phyloP scores from a whole-genome alignment of 768 basidiomycete species.

The Trametes cubensis region DNA sequence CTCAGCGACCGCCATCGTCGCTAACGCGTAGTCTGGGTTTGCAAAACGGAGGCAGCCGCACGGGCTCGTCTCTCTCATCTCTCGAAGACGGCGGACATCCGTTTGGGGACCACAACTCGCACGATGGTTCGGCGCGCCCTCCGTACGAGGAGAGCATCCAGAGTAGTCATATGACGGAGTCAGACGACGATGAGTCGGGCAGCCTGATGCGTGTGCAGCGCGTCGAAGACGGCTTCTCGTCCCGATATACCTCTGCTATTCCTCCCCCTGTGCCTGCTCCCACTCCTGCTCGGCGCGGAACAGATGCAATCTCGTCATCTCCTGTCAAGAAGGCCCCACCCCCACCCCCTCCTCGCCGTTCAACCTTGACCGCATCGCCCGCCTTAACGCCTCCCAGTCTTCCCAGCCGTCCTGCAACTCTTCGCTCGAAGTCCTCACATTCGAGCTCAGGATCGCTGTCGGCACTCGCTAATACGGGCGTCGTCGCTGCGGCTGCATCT shows the following conservation, averaged over 20 bases:
- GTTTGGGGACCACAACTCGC: conserved; percentile 44
- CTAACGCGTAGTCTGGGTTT: conserved; percentile 15
- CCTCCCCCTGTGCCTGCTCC: conserved; percentile 3
- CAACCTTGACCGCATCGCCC: conserved; percentile 19
- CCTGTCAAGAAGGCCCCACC: conserved; percentile 33
- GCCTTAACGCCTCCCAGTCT: conserved; percentile 19
- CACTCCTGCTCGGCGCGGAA: conserved; percentile 14
- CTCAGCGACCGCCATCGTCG: conserved; percentile 28
- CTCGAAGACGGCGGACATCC: conserved; percentile 47
- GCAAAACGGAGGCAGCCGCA: conserved; percentile 6
- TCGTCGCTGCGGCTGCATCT: conserved; percentile 1
- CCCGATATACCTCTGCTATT: conserved; percentile 8
- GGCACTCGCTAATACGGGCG: conserved; percentile 43
- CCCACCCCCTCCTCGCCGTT: conserved; percentile 35
- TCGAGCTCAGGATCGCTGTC: conserved; percentile 40
- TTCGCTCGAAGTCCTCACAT: conserved; percentile 25
- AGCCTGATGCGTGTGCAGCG: conserved; percentile 25
- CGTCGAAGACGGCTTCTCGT: conserved; percentile 22
- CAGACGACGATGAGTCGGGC: conserved; percentile 48
- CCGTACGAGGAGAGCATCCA: conserved; percentile 41
- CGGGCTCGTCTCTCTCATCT: conserved; percentile 16
- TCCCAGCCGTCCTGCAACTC: conserved; percentile 25
- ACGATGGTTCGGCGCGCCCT: conserved; percentile 43
- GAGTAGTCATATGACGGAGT: conserved; percentile 27
- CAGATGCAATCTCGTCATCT: conserved; percentile 14